Conservation (phyloP, 805 yeast species). For the Saturnispora halmiae region DNA sequence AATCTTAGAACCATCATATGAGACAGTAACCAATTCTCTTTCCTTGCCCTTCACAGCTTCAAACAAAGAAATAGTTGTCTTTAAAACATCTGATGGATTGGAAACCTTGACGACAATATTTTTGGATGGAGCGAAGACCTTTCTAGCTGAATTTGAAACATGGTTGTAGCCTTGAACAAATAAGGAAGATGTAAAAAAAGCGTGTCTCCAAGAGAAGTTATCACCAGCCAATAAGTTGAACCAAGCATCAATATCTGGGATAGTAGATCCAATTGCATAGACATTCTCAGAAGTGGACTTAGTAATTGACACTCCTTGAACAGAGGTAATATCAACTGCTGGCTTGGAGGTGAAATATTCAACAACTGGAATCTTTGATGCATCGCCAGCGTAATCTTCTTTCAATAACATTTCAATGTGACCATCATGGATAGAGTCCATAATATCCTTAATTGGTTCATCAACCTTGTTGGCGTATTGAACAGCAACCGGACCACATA, state of each 20-base stretch:
- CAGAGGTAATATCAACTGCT: slow-evolving; percentile 32
- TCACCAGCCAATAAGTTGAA: slow-evolving; percentile 73
- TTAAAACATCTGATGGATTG: slow-evolving; percentile 39
- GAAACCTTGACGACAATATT: slow-evolving; percentile 53
- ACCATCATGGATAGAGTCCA: slow-evolving; percentile 85
- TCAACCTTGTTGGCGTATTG: slow-evolving; percentile 77
- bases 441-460: slow-evolving; percentile 86
- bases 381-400: slow-evolving; percentile 66
- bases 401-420: slow-evolving; percentile 63
- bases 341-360: slow-evolving; percentile 78
- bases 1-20: slow-evolving; percentile 45
- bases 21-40: slow-evolving; percentile 58
- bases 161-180: slow-evolving; percentile 81
- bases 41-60: slow-evolving; percentile 68
- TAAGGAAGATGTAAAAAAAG: slow-evolving; percentile 69
- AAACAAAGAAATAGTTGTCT: slow-evolving; percentile 52
- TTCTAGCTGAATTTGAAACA: slow-evolving; percentile 68
- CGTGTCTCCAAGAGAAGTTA: slow-evolving; percentile 79
- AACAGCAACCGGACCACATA: slow-evolving; percentile 98
- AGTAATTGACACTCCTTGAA: slow-evolving; percentile 32
- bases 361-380: slow-evolving; percentile 68
- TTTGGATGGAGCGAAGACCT: slow-evolving; percentile 67
- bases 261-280: slow-evolving; percentile 32
- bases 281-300: slow-evolving; percentile 26
- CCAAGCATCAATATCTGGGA: slow-evolving; percentile 48